Conservation (phyloP, 2,329 filamentous ascomycete species). For the Hypoxylon sp. region DNA sequence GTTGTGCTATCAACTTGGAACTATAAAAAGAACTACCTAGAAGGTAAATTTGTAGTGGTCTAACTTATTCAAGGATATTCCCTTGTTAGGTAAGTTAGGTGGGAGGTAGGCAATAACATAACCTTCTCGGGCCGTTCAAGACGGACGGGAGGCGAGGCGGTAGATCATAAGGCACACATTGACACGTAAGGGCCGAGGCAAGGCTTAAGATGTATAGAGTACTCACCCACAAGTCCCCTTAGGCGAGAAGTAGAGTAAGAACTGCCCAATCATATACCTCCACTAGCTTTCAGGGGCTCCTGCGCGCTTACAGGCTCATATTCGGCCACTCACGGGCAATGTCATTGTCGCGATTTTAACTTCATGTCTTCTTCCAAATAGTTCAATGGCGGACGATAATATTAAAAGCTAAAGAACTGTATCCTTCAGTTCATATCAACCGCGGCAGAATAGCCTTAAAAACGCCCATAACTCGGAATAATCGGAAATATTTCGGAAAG, state of each 20-base stretch:
- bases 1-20: background rate
- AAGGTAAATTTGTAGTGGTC: background rate
- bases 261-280: background rate
- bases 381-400: background rate
- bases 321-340: conserved; percentile 2
- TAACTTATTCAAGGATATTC: background rate
- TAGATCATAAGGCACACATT: background rate
- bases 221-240: background rate
- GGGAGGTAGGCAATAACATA: background rate
- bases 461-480: background rate
- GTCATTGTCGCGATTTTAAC: background rate
- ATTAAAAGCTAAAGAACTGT: background rate
- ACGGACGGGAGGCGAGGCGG: background rate
- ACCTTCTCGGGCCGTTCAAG: background rate
- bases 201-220: conserved; percentile 1
- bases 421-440: background rate
- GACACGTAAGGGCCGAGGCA: background rate
- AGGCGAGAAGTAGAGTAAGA: background rate
- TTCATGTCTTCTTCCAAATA: background rate
- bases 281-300: background rate
- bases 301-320: background rate
- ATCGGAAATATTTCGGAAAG: background rate
- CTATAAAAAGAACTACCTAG: background rate
- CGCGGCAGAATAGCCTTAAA: background rate
- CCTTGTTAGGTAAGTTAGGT: background rate